These are phyloP conservation scores for Sphaerulina populicola DNA, from an alignment of 2,329 filamentous ascomycete species.

Conservation along the genomic window DNA sequence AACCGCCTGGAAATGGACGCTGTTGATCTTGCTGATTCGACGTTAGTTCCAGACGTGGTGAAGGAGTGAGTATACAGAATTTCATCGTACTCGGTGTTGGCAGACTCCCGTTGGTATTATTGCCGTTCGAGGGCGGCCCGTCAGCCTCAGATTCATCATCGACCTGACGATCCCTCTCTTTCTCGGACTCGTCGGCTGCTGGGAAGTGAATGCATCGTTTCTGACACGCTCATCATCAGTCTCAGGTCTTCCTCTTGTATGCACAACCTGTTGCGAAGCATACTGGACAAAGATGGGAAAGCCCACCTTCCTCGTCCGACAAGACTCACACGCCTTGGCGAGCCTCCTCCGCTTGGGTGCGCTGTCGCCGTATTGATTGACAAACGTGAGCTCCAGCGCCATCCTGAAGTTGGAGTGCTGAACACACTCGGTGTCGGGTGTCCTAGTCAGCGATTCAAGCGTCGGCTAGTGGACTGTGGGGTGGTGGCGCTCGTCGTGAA, in stretches of 20 bases:
- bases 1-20: conserved; percentile 10
- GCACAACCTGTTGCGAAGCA: background rate
- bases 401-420: conserved; percentile 1
- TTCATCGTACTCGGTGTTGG: conserved; percentile 4
- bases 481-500: no score
- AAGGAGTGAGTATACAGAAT: background rate
- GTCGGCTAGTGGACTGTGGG: background rate
- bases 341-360: conserved; percentile 29
- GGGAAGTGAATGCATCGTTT: conserved; percentile 31
- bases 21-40: conserved; percentile 2
- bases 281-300: background rate
- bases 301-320: conserved; percentile 27
- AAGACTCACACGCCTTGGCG: conserved; percentile 30
- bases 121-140: background rate
- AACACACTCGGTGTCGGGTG: background rate
- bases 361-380: conserved; percentile 29
- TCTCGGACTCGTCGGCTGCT: conserved; percentile 8
- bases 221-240: conserved; percentile 15
- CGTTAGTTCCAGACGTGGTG: background rate
- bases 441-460: background rate
- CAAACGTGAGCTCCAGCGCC: conserved; percentile 30
- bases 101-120: background rate
- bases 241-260: no score
- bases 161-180: conserved; percentile 4
- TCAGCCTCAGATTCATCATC: conserved; percentile 5